Evolutionary conservation across 2,329 filamentous ascomycete species (phyloP), one percentile per base, ranked within the genome.

Genomic region (Xylaria sp.): DNA sequence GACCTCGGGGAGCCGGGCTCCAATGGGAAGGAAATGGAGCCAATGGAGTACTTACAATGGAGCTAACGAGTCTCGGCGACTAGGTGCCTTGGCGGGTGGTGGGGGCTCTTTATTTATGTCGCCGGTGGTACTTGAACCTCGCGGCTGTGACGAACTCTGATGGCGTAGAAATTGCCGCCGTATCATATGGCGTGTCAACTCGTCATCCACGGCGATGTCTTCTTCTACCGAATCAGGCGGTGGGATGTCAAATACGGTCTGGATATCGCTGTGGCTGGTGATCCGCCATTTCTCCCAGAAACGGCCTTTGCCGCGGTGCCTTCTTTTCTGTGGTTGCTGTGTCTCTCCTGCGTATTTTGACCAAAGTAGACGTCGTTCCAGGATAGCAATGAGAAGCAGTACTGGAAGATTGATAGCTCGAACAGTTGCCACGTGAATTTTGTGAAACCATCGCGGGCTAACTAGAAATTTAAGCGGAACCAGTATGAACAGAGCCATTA

Each of bases 361-460:
- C 89, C 90, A 92, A 15, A 94, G 82, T 9, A 87, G 80, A 5
- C 85, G 84, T 53, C 92, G 87, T 76, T 96, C 92, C 65, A 88
- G 84, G 19, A 88, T 77, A 17, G 88, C 87, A 63, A 96, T 90
- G 63, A 89, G 70, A 3, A 94, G 82, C 1, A 96, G 81, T 4
- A 94, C 79, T 0, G 92, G 92, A 2, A 91, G 82, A 75, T 95
- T 95, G 70, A 94, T 83, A 8, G 88, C 78, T 38, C 91, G 87
- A 21, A 95, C 89, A 9, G 86, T 85, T 61, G 88, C 86, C 60
- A 96, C 91, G 73, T 96, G 93, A 71, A 94, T 90, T 77, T 94
- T 95, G 80, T 96, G 92, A 73, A 95, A 95, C 91, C 91, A 94
- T 46, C 92, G 87, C 0, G 90, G 87, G n/a, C 87, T 88, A 37